Evolutionary conservation across 1,284 basidiomycete genomes (phyloP).

Genomic region (Sporisorium scitamineum): DNA sequence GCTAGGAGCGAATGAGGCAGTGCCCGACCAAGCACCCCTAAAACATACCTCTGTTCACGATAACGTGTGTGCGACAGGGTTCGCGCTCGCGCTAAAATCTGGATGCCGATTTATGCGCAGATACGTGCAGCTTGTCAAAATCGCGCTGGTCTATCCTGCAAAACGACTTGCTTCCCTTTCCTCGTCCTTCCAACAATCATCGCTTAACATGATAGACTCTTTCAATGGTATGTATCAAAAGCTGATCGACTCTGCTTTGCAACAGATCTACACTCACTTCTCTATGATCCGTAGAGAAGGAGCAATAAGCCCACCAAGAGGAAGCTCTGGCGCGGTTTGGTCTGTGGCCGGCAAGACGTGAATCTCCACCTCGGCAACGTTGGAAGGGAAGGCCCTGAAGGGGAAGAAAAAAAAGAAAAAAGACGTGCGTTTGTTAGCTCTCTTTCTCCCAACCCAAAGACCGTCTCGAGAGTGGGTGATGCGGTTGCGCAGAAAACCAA

Average conservation of each 20-base stretch:
- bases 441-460: too few species aligned
- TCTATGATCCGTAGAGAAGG: too few species aligned
- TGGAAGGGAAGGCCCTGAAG: conserved; percentile 7
- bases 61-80: conserved; percentile 3
- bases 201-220: rapidly evolving
- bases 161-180: neutral
- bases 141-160: conserved; percentile 16
- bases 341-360: neutral
- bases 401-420: neutral
- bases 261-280: neutral
- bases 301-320: conserved; percentile 9
- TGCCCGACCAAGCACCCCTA: neutral
- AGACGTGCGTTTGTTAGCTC: conserved; percentile 3
- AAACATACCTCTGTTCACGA: neutral
- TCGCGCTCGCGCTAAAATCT: conserved; percentile 9
- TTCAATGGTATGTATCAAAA: neutral
- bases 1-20: neutral
- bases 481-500: neutral
- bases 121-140: conserved; percentile 28
- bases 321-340: conserved; percentile 33
- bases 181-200: neutral
- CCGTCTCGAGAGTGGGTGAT: too few species aligned
- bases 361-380: conserved; percentile 19
- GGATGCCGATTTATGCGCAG: conserved; percentile 10
- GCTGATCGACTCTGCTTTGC: neutral